A percentile compares a stretch with the other conserved stretches of the same genome.
Evolutionary conservation across 2,329 filamentous ascomycete genomes (phyloP).

Genomic region (Aureobasidium sp.): DNA sequence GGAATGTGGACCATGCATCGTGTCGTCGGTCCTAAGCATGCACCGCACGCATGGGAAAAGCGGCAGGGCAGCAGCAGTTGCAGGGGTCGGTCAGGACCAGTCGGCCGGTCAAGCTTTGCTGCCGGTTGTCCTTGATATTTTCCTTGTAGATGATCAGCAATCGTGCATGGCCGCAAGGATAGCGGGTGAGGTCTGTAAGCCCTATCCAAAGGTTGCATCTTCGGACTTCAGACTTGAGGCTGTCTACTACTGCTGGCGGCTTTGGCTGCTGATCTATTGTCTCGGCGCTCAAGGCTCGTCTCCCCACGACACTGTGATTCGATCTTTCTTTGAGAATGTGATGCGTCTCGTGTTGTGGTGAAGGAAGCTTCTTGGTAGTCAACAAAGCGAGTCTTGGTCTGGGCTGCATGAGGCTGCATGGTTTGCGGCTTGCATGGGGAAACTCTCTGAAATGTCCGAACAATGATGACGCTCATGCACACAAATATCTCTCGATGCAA

Average conservation of each 20-base stretch:
- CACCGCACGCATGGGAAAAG: background rate
- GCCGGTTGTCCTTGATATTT: background rate
- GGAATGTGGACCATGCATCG: background rate
- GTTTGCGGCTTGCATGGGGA: slow-evolving; percentile 11
- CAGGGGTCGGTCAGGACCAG: background rate
- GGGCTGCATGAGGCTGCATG: background rate
- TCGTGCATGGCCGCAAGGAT: background rate
- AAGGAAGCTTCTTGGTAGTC: background rate
- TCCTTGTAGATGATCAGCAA: background rate
- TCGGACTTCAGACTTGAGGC: background rate
- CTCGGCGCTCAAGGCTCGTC: background rate
- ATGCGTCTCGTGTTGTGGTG: background rate
- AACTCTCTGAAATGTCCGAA: slow-evolving; percentile 8
- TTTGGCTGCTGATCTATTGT: background rate
- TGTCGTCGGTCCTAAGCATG: background rate
- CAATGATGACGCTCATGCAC: slow-evolving; percentile 10
- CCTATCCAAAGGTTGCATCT: background rate
- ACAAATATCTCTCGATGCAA: background rate
- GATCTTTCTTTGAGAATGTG: background rate
- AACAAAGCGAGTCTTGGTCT: background rate
- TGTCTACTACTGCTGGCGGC: background rate
- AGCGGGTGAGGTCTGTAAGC: background rate
- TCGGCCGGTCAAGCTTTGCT: slow-evolving; percentile 4
- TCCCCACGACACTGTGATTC: background rate
- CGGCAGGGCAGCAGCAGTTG: slow-evolving; percentile 5